A percentile compares a stretch with the other conserved stretches of the same genome.
Evolutionary conservation across 1,284 basidiomycete species (phyloP).

Genomic region (Ustilago shanxiensis): DNA sequence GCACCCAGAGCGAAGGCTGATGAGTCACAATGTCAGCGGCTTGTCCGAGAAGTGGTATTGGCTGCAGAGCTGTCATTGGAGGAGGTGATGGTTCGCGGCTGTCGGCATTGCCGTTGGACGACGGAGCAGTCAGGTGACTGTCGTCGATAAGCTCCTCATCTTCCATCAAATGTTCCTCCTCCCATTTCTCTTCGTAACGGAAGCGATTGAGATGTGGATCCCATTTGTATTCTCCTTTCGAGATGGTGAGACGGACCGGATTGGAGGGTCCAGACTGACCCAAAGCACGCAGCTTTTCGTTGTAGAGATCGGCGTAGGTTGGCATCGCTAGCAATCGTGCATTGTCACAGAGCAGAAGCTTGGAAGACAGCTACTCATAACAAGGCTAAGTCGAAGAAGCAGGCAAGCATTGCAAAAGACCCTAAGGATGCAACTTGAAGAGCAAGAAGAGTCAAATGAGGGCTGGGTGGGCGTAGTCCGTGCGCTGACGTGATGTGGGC

Average conservation of each 20-base stretch:
- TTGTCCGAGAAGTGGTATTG: background rate
- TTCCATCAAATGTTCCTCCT: conserved; percentile 56
- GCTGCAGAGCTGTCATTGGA: conserved; percentile 18
- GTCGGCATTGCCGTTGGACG: background rate
- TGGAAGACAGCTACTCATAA: background rate
- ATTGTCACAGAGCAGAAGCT: background rate
- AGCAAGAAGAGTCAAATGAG: too few relatives aligned
- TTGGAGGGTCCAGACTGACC: conserved; percentile 37
- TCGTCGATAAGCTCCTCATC: conserved; percentile 23
- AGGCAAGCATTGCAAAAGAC: background rate
- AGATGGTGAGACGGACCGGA: conserved; percentile 50
- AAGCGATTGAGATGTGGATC: conserved; percentile 21
- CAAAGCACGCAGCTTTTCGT: conserved; percentile 30
- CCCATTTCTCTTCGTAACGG: conserved; percentile 48
- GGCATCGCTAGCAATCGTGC: conserved; percentile 21
- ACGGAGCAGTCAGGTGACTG: background rate
- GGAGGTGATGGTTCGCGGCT: conserved; percentile 21
- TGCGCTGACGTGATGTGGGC: too few relatives aligned
- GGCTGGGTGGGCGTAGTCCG: too few relatives aligned
- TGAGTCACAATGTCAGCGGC: background rate
- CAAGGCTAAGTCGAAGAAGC: background rate
- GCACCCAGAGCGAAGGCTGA: conserved; percentile 43
- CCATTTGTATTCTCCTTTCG: conserved; percentile 48
- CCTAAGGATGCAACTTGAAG: too few relatives aligned
- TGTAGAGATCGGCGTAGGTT: conserved; percentile 52